phyloP scores from a whole-genome alignment of 2,329 filamentous ascomycete genomes.

The Coniochaeta sp. region DNA sequence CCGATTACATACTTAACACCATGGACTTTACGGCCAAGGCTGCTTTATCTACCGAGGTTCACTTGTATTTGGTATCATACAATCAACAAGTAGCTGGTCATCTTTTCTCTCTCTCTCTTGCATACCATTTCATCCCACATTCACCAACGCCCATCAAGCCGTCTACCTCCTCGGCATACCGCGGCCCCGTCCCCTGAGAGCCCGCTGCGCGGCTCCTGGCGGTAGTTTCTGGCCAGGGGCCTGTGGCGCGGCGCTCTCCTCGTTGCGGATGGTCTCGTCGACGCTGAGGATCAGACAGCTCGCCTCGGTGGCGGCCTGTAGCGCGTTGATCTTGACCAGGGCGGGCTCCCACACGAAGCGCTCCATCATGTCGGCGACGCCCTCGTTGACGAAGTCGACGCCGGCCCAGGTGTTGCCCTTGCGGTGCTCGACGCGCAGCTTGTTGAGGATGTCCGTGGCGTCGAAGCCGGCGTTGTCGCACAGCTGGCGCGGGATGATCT shows the following conservation, averaged over 20 bases:
- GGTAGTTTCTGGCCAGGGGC: slow-evolving; percentile 69
- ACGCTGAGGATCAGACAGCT: slow-evolving; percentile 92
- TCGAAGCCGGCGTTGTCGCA: slow-evolving; percentile 99
- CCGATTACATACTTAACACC: not conserved
- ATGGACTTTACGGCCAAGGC: not conserved
- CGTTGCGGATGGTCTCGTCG: slow-evolving; percentile 97
- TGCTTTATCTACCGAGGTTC: not conserved
- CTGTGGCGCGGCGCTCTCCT: slow-evolving; percentile 82
- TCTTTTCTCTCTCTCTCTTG: slow-evolving; percentile 7
- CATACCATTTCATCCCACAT: slow-evolving; percentile 10
- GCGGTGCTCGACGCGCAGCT: slow-evolving; percentile 90
- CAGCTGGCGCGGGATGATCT: slow-evolving; percentile 91
- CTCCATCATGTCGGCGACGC: slow-evolving; percentile 88
- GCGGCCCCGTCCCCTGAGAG: slow-evolving; percentile 72
- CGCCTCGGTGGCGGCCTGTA: slow-evolving; percentile 92
- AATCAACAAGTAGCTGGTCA: slow-evolving; percentile 2
- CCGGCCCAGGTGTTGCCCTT: slow-evolving; percentile 91
- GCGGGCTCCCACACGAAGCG: slow-evolving; percentile 97
- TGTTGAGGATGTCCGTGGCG: slow-evolving; percentile 95
- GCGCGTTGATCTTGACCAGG: slow-evolving; percentile 92
- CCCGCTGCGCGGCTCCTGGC: slow-evolving; percentile 80
- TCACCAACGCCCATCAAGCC: not conserved
- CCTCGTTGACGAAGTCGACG: slow-evolving; percentile 90
- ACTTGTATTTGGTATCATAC: slow-evolving; percentile 2
- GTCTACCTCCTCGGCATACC: slow-evolving; percentile 78